Evolutionary conservation across 179 eudicot species (phyloP), one percentile per base, ranked within the genome.

Genomic region (Amaranthus tricolor): DNA sequence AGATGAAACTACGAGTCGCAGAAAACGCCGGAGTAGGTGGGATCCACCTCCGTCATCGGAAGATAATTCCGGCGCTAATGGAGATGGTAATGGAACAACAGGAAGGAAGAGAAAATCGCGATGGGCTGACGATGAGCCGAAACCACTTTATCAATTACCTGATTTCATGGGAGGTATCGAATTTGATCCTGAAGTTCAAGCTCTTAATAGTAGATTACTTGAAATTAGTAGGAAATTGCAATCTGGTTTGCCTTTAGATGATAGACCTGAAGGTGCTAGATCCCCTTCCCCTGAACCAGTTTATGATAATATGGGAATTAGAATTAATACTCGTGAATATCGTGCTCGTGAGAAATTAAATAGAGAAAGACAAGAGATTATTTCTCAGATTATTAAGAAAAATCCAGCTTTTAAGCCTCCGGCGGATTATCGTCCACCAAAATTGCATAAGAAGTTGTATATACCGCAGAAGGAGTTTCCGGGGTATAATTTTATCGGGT

Each of bases 241-340:
- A 66, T 87, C 89, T 51, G 92, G 90, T 7, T 74, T 90, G 66
- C 88, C 88, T 0, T 79, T 91, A 59, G 97, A 94, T 82, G 97
- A 94, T 73, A 79, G 97, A 11, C 96, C 96, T 0, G 98, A 94
- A 73, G 97, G 92, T 7, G 89, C 86, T 62, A 66, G 98, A 58
- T 94, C 97, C 5, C 98, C 98, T 68, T 94, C 98, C 1, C 98
- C 98, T 0, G 97, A 91, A 70, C 98, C 98, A 0, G 49, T 91
- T 13, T 91, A 94, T 49, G 96, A 94, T 81, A 91, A 88, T 50
- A 78, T 91, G 87, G 98, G 98, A 9, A 84, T 94, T 67, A 77
- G 98, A 66, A 88, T 91, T 61, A 94, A 94, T 79, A 91, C 98
- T 0, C 77, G 98, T 68, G 97, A 94, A 79, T 88, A 82, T 83